Evolutionary conservation across 2,329 filamentous ascomycete species (phyloP).

Genomic region (Nakataea oryzae): DNA sequence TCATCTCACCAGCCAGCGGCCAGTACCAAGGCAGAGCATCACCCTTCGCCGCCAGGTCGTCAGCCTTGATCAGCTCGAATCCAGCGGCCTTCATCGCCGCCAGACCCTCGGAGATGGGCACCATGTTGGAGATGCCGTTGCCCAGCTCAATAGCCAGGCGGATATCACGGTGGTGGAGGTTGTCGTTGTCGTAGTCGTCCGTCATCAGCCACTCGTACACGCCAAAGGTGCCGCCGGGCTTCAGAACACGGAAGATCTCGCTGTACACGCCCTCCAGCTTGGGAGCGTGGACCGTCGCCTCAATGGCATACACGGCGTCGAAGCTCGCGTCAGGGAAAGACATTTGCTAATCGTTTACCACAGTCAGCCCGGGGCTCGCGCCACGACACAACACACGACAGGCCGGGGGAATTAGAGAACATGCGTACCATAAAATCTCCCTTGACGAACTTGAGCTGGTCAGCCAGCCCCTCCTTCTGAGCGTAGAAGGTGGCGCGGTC

Average conservation of each 20-base stretch:
- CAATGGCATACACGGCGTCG: conserved; percentile 93
- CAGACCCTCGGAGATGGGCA: conserved; percentile 70
- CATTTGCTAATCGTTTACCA: conserved; percentile 57
- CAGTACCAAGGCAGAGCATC: conserved; percentile 88
- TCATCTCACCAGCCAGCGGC: conserved; percentile 75
- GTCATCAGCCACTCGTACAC: conserved; percentile 99
- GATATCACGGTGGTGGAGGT: conserved; percentile 78
- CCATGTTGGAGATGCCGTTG: conserved; percentile 97
- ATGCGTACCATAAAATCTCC: conserved; percentile 78
- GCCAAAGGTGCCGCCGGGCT: conserved; percentile 90
- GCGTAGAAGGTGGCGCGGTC: conserved; percentile 84
- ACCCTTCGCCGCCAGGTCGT: conserved; percentile 72
- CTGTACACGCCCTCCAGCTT: conserved; percentile 84
- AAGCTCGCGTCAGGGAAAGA: conserved; percentile 85
- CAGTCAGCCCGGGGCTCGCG: neutral
- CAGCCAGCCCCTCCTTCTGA: conserved; percentile 64
- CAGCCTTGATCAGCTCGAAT: conserved; percentile 72
- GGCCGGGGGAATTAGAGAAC: neutral
- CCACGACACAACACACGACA: neutral
- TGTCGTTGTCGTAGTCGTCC: conserved; percentile 82
- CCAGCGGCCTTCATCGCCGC: conserved; percentile 78
- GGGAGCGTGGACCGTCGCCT: conserved; percentile 92
- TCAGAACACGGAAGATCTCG: conserved; percentile 89
- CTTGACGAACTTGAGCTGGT: conserved; percentile 81
- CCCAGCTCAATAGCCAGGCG: conserved; percentile 92